Evolutionary conservation across 139 green algal species (phyloP).

Genomic region (Eudorina sp.): DNA sequence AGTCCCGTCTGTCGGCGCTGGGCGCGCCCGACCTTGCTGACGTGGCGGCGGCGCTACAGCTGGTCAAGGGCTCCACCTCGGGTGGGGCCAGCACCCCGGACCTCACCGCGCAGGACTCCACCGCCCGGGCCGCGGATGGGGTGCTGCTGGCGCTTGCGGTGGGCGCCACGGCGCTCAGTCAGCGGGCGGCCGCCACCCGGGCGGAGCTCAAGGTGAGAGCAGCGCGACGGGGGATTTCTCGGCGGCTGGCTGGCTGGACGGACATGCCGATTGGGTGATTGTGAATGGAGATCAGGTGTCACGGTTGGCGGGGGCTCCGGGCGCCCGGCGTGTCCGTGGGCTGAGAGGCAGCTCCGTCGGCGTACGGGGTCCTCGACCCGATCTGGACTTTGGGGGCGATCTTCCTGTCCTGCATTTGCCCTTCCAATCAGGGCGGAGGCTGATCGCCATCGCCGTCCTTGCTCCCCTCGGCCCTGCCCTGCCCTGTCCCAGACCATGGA

Average conservation of each 20-base stretch:
- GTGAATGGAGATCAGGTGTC: too few species aligned
- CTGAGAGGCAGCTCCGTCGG: too few species aligned
- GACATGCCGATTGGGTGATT: too few species aligned
- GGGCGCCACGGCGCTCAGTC: slow-evolving; percentile 12
- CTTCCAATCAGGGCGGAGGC: too few species aligned
- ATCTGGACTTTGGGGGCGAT: too few species aligned
- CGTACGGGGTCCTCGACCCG: too few species aligned
- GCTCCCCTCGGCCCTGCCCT: too few species aligned
- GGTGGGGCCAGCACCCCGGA: background rate
- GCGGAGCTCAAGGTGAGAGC: slow-evolving; percentile 10
- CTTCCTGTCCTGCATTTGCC: too few species aligned
- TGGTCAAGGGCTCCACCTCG: slow-evolving; percentile 5
- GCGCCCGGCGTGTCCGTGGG: too few species aligned
- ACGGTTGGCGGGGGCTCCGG: too few species aligned
- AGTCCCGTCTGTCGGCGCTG: background rate
- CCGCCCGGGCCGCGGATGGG: background rate
- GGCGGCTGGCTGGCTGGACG: too few species aligned
- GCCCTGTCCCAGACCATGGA: background rate
- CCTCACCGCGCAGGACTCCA: background rate
- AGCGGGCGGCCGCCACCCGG: background rate
- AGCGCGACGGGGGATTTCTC: background rate
- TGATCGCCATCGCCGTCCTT: too few species aligned
- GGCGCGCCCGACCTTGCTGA: background rate
- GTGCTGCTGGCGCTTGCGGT: background rate
- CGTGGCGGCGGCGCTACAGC: slow-evolving; percentile 8